Evolutionary conservation across 148 eudicot genomes (phyloP).

Genomic region (Heliamphora exappendiculata): DNA sequence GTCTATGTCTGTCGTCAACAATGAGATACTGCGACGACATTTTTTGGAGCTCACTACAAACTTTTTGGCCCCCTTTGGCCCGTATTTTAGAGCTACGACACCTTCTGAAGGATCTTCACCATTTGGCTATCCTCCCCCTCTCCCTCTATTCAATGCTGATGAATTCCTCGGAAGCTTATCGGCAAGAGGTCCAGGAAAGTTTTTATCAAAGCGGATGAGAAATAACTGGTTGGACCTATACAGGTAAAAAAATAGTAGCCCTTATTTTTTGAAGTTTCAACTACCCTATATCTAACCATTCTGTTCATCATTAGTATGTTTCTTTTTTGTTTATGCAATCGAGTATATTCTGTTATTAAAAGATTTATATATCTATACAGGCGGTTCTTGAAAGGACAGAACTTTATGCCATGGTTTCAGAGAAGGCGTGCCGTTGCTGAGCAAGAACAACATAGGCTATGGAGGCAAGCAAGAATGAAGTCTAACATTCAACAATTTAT

Average conservation of each 20-base stretch:
- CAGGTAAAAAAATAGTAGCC: slow-evolving; percentile 36
- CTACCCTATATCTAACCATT: background rate
- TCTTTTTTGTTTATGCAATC: background rate
- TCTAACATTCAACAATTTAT: slow-evolving; percentile 60
- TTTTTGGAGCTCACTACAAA: slow-evolving; percentile 95
- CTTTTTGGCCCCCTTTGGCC: slow-evolving; percentile 90
- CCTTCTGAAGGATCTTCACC: slow-evolving; percentile 90
- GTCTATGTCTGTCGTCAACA: slow-evolving; percentile 97
- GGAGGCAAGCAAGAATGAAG: slow-evolving; percentile 85
- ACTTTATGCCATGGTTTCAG: slow-evolving; percentile 85
- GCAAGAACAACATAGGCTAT: slow-evolving; percentile 72
- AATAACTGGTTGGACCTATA: slow-evolving; percentile 91
- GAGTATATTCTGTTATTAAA: background rate
- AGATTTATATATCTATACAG: slow-evolving; percentile 27
- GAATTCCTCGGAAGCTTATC: slow-evolving; percentile 73
- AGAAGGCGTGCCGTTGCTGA: slow-evolving; percentile 80
- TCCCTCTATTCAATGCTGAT: slow-evolving; percentile 55
- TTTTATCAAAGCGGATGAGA: slow-evolving; percentile 82
- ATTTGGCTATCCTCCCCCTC: slow-evolving; percentile 82
- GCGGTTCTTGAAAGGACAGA: slow-evolving; percentile 77
- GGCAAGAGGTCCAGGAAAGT: slow-evolving; percentile 95
- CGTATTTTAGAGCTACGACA: slow-evolving; percentile 75
- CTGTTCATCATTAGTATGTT: background rate
- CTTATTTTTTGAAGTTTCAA: background rate
- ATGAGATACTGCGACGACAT: slow-evolving; percentile 91